Conservation (phyloP, 139 green algal genomes). For the Tetradesmus lagerheimii region DNA sequence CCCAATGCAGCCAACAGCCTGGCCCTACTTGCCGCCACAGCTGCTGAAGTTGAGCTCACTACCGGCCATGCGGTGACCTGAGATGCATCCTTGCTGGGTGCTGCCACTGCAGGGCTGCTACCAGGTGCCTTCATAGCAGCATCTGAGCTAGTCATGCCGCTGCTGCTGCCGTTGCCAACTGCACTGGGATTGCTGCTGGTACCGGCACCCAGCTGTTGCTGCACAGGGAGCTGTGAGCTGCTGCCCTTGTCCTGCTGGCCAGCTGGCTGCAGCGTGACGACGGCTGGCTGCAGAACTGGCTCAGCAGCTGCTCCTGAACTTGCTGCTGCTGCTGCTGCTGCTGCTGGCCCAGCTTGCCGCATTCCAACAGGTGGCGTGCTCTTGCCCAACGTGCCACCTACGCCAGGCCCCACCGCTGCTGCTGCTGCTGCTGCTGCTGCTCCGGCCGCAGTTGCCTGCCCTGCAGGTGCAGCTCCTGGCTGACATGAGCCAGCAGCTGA, state of each 20-base stretch:
- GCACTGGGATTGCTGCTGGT: neutral
- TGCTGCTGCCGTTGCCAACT: neutral
- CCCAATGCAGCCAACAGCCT: conserved; percentile 15
- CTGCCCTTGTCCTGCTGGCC: neutral
- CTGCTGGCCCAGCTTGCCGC: neutral
- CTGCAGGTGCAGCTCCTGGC: neutral
- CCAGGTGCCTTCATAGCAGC: neutral
- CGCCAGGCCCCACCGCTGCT: too few species aligned
- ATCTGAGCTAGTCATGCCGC: neutral
- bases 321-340: neutral
- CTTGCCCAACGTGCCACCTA: neutral
- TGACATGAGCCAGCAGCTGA: neutral
- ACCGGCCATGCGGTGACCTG: neutral
- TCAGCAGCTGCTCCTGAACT: neutral
- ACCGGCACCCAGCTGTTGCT: neutral
- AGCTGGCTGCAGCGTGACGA: neutral
- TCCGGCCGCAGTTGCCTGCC: neutral
- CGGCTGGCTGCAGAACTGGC: neutral
- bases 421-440: neutral
- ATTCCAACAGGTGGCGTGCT: neutral
- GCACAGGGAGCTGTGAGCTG: neutral
- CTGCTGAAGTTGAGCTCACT: neutral
- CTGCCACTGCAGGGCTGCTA: neutral
- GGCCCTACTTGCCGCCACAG: conserved; percentile 17
- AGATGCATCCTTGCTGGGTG: neutral